A percentile compares a stretch with the other conserved stretches of the same genome.
phyloP scores from a whole-genome alignment of 2,329 filamentous ascomycete species.

The Calonectria fujianensis region DNA sequence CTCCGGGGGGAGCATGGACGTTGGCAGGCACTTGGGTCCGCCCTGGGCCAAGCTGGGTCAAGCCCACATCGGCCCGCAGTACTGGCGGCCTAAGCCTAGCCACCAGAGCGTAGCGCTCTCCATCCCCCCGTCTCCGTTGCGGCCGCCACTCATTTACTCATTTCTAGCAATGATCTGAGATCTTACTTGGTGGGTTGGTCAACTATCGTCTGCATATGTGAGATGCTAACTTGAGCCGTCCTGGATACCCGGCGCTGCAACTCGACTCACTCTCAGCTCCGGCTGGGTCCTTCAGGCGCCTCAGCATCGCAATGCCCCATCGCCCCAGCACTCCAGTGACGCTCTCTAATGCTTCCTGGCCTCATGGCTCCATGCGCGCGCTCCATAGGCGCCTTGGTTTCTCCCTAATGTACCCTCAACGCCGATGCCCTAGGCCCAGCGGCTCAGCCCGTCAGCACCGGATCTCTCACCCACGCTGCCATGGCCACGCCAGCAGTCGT shows the following conservation, averaged over 20 bases:
- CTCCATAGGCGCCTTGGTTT: conserved; percentile 25
- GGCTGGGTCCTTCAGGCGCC: conserved; percentile 43
- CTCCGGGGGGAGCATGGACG: conserved; percentile 34
- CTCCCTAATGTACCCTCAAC: conserved; percentile 16
- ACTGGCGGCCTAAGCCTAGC: conserved; percentile 26
- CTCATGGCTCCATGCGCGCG: conserved; percentile 17
- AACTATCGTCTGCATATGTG: conserved; percentile 52
- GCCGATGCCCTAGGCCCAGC: conserved; percentile 35
- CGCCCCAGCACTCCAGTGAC: conserved; percentile 7
- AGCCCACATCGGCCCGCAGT: conserved; percentile 29
- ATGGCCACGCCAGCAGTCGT: conserved; percentile 19
- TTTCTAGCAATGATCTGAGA: conserved; percentile 54
- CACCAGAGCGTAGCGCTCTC: conserved; percentile 21
- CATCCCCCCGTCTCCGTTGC: conserved; percentile 45
- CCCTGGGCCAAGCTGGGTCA: conserved; percentile 37
- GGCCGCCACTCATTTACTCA: conserved; percentile 52
- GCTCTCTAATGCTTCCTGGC: conserved; percentile 20
- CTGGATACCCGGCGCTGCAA: conserved; percentile 51
- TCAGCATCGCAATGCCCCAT: conserved; percentile 37
- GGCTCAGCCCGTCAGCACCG: conserved; percentile 31
- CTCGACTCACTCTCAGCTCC: conserved; percentile 51
- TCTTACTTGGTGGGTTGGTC: conserved; percentile 51
- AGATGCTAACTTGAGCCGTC: conserved; percentile 50
- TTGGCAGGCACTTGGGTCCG: conserved; percentile 48
- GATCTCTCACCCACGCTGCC: conserved; percentile 17